Percentiles rank a stretch among this genome's conserved stretches.
These are phyloP conservation scores for Lactarius trivialis DNA, from an alignment of 768 basidiomycete species.

Conservation along the genomic window DNA sequence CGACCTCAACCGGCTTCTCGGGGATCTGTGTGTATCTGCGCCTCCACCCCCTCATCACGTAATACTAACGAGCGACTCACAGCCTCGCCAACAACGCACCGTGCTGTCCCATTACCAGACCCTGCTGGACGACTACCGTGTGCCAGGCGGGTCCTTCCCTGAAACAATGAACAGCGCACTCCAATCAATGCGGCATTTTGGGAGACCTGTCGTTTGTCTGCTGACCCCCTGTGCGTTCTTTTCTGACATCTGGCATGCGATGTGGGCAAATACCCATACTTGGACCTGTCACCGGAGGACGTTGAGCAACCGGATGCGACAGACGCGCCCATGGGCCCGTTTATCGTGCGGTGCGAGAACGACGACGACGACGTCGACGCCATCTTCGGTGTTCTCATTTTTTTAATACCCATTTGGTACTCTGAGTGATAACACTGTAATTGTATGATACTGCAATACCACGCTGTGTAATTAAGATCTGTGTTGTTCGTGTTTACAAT, in stretches of 20 bases:
- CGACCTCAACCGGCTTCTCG: conserved; percentile 23
- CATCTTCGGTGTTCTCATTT: conserved; percentile 44
- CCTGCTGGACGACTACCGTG: conserved; percentile 18
- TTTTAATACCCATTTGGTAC: not conserved
- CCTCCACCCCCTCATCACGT: not conserved
- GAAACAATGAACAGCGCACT: conserved; percentile 8
- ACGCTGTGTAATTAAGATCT: too few relatives aligned
- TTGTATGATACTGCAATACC: too few relatives aligned
- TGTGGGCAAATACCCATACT: conserved; percentile 20
- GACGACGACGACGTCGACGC: conserved; percentile 41
- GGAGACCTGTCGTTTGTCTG: conserved; percentile 7
- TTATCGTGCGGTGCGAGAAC: conserved; percentile 17
- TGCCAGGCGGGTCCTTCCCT: conserved; percentile 3
- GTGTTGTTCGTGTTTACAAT: too few relatives aligned
- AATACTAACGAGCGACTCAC: conserved; percentile 3
- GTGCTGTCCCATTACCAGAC: conserved; percentile 22
- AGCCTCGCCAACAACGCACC: conserved; percentile 16
- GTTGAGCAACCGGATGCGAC: conserved; percentile 8
- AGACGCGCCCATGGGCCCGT: conserved; percentile 16
- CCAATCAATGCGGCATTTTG: conserved; percentile 21
- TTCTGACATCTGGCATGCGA: not conserved
- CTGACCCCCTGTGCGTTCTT: not conserved
- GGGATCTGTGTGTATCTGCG: conserved; percentile 19
- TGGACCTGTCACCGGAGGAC: conserved; percentile 18
- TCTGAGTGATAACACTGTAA: too few relatives aligned